Conservation (phyloP, 768 basidiomycete genomes). For the Hirschioporus abietinus region DNA sequence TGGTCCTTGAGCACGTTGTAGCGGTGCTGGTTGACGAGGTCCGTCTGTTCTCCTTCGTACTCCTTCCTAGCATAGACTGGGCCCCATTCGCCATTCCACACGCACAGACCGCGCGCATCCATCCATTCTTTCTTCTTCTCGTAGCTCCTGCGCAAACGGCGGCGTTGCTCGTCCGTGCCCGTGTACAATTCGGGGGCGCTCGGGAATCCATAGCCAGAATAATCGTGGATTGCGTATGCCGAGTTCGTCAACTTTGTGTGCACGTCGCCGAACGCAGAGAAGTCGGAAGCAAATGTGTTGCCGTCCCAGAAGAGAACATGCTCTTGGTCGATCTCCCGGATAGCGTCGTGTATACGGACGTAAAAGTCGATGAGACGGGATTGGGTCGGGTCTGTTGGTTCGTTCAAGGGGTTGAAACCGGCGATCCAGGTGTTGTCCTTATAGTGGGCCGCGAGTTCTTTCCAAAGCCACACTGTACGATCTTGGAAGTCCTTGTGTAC, state of each 20-base stretch:
- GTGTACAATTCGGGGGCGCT: conserved; percentile 48
- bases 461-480: conserved; percentile 73
- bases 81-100: conserved; percentile 83
- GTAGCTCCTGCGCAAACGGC: conserved; percentile 50
- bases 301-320: conserved; percentile 80
- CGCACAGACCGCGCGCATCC: conserved; percentile 58
- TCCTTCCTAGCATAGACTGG: conserved; percentile 70
- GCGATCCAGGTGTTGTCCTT: conserved; percentile 77
- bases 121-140: conserved; percentile 76
- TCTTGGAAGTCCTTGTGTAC: conserved; percentile 84
- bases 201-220: conserved; percentile 71
- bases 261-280: conserved; percentile 63
- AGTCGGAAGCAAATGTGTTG: conserved; percentile 79
- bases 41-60: conserved; percentile 51
- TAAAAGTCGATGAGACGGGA: conserved; percentile 63
- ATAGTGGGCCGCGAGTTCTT: conserved; percentile 69
- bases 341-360: conserved; percentile 59
- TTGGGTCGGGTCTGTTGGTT: conserved; percentile 71
- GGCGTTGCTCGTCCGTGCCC: conserved; percentile 46
- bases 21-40: conserved; percentile 58
- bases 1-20: conserved; percentile 71
- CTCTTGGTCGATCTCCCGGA: conserved; percentile 62
- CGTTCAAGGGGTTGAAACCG: conserved; percentile 84
- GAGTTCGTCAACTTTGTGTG: conserved; percentile 63
- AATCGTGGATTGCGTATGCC: conserved; percentile 78